Evolutionary conservation across 345 rosid genomes (phyloP), one percentile per base, ranked within the genome.

Genomic region (Eucalyptus paniculata): DNA sequence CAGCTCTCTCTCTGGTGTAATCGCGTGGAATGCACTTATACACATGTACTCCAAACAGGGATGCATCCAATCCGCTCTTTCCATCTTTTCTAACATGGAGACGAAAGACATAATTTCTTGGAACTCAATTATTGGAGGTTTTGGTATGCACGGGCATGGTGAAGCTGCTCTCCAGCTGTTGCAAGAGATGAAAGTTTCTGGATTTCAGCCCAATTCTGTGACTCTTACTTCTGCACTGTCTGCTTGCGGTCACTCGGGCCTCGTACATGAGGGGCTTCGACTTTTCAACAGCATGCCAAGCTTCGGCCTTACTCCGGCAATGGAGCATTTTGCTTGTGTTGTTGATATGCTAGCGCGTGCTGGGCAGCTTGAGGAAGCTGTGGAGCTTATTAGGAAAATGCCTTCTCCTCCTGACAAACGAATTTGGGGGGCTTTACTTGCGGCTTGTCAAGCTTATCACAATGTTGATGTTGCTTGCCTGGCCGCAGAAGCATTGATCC

Each of bases 21-120:
- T 91, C 6, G 89, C 92, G 56, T 90, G 87, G 88, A 93, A 92
- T 90, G 93, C 94, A 44, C 69, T 93, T 83, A 87, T 93, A 50
- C 91, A 92, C 88, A 92, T 92, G 94, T 93, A 92, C 92, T 93
- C 92, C 37, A 92, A 90, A 58, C 67, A 92, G 82, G 94, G 94
- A 40, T 86, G 89, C 85, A 88, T 90, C 65, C 50, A 45, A 87
- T 90, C 83, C 16, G 93, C 94, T 58, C 45, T 51, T 54, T 65
- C 89, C 34, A 87, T 92, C 45, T 93, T 92, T 49, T 83, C 89
- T 50, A 87, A 58, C n/a, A 88, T 91, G 90, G 87, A 72, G 58
- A n/a, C 28, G 30, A 89, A 88, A 89, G 94, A 93, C 86, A 44
- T 90, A 60, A 92, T 93, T 28, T 89, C 94, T n/a, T 93, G 94